Evolutionary conservation across 495 filamentous ascomycete species (phyloP).

Genomic region (Penicillium canescens): DNA sequence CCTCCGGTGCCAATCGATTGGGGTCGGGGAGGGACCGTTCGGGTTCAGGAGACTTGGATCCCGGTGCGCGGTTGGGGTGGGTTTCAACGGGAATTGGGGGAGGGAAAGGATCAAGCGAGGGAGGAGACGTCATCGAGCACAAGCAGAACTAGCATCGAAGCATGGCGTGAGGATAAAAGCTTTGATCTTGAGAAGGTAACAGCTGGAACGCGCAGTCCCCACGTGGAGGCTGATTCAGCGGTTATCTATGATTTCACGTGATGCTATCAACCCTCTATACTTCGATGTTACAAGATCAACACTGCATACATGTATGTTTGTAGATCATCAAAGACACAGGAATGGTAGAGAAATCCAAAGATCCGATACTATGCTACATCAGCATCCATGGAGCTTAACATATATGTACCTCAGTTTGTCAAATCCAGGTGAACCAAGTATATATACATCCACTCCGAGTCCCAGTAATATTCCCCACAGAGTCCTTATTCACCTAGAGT

Average conservation of each 20-base stretch:
- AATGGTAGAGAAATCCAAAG: no score
- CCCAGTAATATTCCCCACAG: no score
- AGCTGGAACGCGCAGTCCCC: slow-evolving; percentile 18
- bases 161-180: slow-evolving; percentile 26
- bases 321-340: no score
- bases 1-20: slow-evolving; percentile 75
- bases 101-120: slow-evolving; percentile 34
- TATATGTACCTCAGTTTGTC: no score
- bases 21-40: slow-evolving; percentile 53
- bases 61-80: slow-evolving; percentile 41
- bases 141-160: slow-evolving; percentile 24
- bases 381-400: no score
- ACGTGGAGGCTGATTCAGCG: slow-evolving; percentile 14
- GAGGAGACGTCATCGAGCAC: slow-evolving; percentile 44
- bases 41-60: slow-evolving; percentile 39
- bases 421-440: no score
- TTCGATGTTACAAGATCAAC: neutral
- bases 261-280: neutral
- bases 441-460: no score
- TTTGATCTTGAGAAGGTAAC: slow-evolving; percentile 2
- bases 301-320: neutral
- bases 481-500: no score
- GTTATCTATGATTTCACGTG: neutral
- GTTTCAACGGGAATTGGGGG: slow-evolving; percentile 47
- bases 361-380: no score